Evolutionary conservation across 1,139 yeast species (phyloP), one percentile per base, ranked within the genome.

Genomic region (Debaryomycetaceae sp.): DNA sequence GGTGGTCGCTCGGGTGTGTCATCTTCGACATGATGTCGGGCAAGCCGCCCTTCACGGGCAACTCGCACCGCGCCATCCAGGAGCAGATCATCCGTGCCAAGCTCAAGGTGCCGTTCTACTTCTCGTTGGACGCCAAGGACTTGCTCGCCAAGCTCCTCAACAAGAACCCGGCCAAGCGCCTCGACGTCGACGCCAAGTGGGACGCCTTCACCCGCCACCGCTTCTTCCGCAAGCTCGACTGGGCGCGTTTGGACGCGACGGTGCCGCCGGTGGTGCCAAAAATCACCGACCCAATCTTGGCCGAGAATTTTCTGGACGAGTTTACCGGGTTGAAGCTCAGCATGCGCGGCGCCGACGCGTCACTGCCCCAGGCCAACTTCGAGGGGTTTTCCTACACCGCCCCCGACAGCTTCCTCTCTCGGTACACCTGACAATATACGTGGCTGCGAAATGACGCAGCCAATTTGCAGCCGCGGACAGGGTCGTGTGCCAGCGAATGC

Each of bases 11-110:
- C 30, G 65, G 65, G 3, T 56, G 62, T 32, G 64, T 58, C 14
- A 65, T 89, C 16, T 89, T 83, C 51, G 97, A 89, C 56, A 84
- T 95, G 39, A 72, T 89, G 46, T 85, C 88, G 32, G 96, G 97
- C 1, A 72, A 79, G 31, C 96, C 97, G 0, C 97, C 97, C 2
- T 88, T 85, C 51, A 83, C 94, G 0, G 97, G 96, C 2, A 81
- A 75, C 41, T 83, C 82, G 43, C 85, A 83, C 49, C 82, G 83
- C 51, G 73, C 71, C 25, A 86, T 88, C 28, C 71, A 81, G 46
- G 85, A 83, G 43, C 85, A 83, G 54, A 84, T 89, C 30, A 63
- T 81, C 34, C 80, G 79, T 41, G 75, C 81, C 36, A 77, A 82
- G 42, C 70, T 83, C 18, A 75, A 70, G 31, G 63, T 82, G 36